A percentile compares a stretch with the other conserved stretches of the same genome.
Evolutionary conservation across 1,284 basidiomycete species (phyloP).

Genomic region (Xerocomus amazonicus): DNA sequence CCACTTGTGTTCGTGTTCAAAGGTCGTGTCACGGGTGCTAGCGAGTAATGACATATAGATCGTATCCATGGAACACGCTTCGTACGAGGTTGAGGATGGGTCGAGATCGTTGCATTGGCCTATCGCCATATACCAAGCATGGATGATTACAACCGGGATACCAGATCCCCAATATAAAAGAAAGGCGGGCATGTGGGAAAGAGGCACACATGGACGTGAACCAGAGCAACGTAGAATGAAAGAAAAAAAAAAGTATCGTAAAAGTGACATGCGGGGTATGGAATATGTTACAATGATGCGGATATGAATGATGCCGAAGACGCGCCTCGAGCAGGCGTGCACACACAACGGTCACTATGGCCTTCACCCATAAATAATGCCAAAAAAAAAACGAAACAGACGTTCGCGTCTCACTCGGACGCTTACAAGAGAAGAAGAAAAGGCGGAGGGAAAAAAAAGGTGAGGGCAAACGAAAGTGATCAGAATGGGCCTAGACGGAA

Average conservation of each 20-base stretch:
- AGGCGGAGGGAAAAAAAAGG: background rate
- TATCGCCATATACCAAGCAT: constrained; percentile 6
- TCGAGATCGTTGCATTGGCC: constrained; percentile 12
- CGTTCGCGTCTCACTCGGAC: constrained; percentile 8
- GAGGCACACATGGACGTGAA: background rate
- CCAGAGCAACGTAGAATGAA: background rate
- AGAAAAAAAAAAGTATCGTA: background rate
- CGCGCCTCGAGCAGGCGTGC: constrained; percentile 8
- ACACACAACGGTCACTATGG: constrained; percentile 5
- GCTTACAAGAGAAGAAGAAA: constrained; percentile 4
- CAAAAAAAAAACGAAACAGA: constrained; percentile 5
- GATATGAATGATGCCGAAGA: constrained; percentile 15
- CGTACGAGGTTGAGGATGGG: background rate
- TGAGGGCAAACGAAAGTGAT: background rate
- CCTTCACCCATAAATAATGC: constrained; percentile 26
- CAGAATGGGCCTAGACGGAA: background rate
- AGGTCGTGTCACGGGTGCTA: too few species aligned
- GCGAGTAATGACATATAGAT: background rate
- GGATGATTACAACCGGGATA: constrained; percentile 30
- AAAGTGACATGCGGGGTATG: constrained; percentile 11
- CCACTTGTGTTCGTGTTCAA: background rate
- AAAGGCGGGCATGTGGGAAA: background rate
- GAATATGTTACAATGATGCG: constrained; percentile 15
- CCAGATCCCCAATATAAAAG: constrained; percentile 22
- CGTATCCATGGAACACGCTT: too few species aligned